These are phyloP conservation scores for Erodium trifolium DNA, from an alignment of 441 rosid genomes.

Conservation along the genomic window DNA sequence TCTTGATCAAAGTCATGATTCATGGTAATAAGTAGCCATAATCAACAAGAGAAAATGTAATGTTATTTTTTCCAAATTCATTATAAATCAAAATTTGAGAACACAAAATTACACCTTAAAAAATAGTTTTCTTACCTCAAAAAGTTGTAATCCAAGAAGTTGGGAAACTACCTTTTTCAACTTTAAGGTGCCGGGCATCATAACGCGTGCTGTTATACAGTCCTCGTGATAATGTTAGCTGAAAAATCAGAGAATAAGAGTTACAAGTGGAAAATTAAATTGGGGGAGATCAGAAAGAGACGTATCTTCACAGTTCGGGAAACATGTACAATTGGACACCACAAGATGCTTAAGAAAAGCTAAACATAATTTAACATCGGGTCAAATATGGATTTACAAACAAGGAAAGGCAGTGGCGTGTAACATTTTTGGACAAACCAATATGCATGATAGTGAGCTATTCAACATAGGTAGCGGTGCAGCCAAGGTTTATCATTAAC, in stretches of 20 bases:
- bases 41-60: background rate
- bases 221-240: constrained; percentile 34
- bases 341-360: constrained; percentile 5
- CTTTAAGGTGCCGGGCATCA: constrained; percentile 32
- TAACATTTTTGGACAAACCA: background rate
- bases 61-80: background rate
- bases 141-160: constrained; percentile 6
- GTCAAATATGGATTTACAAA: background rate
- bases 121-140: background rate
- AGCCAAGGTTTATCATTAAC: background rate
- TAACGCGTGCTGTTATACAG: constrained; percentile 24
- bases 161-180: constrained; percentile 39
- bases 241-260: constrained; percentile 20
- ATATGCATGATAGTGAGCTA: background rate
- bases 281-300: constrained; percentile 6
- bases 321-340: constrained; percentile 10
- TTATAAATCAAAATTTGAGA: constrained; percentile 7
- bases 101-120: background rate
- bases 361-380: background rate
- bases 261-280: constrained; percentile 13
- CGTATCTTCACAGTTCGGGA: constrained; percentile 14
- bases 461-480: background rate
- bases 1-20: constrained; percentile 2
- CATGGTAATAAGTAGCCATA: background rate
- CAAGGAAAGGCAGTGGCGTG: background rate